phyloP scores from a whole-genome alignment of 1,139 yeast genomes.

The Pichiaceae sp. region DNA sequence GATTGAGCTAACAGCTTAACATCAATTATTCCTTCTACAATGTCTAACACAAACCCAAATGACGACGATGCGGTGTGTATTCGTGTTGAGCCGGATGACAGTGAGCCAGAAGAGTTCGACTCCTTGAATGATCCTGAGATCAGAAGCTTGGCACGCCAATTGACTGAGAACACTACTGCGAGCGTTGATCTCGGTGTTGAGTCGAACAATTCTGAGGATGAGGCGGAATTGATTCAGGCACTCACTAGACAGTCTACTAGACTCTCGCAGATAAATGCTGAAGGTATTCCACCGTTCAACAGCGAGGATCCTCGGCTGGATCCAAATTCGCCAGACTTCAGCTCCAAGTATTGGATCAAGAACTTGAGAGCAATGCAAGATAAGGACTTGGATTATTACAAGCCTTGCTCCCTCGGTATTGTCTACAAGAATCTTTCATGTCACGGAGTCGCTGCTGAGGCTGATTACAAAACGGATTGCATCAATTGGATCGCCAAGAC shows the following conservation, averaged over 20 bases:
- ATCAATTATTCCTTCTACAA: no score
- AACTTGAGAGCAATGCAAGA: constrained; percentile 51
- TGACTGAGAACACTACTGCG: constrained; percentile 3
- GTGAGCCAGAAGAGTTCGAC: constrained; percentile 1
- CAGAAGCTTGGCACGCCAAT: constrained; percentile 6
- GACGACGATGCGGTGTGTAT: no score
- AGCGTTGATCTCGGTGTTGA: no score
- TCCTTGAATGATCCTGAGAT: constrained; percentile 4
- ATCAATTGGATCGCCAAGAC: constrained; percentile 32
- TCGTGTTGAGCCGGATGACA: no score
- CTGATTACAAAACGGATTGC: constrained; percentile 74
- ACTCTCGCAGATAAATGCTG: constrained; percentile 7
- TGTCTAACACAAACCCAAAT: no score
- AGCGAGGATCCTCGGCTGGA: constrained; percentile 37
- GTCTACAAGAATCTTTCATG: constrained; percentile 64
- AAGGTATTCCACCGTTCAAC: constrained; percentile 12
- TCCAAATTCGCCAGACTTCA: constrained; percentile 50
- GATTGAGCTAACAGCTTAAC: no score
- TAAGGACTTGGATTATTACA: constrained; percentile 57
- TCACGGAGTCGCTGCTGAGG: constrained; percentile 66
- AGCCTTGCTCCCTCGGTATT: constrained; percentile 57
- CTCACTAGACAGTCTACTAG: constrained; percentile 7
- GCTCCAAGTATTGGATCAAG: constrained; percentile 64
- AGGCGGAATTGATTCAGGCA: not conserved
- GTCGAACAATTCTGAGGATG: no score